Evolutionary conservation across 116 monocot species (phyloP), one percentile per base, ranked within the genome.

Genomic region (Zostera marina): DNA sequence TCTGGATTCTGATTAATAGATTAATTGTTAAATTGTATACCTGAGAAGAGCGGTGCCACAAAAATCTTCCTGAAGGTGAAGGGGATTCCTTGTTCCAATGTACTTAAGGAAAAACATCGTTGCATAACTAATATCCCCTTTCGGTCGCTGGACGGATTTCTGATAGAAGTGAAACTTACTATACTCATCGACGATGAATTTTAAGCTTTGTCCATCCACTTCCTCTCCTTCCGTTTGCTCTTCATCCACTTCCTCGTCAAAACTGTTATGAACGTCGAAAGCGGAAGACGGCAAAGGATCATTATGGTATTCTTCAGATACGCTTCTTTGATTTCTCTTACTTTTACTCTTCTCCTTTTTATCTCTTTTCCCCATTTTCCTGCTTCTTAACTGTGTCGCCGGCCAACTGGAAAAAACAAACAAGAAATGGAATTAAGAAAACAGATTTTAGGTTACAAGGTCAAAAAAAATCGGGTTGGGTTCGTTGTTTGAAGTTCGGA

Each of bases 31-130:
- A 46, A 3, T 42, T 7, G 48, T 15, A 41, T 32, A 96, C 90
- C 90, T 85, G 47, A 96, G 77, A 61, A 96, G 80, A 13, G 86
- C 96, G 11, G 96, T 96, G 62, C 90, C 96, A 42, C 90, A 96
- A 70, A 96, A 96, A 52, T 96, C 96, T 44, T 96, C 90, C 59
- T 96, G 96, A 19, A 96, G 24, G 66, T 90, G 90, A n/a, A 96
- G 53, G 1, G 96, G 90, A 32, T 66, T 44, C 55, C 96, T 73
- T 8, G 86, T 80, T 3, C 96, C 96, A 22, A 96, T 76, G 53
- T 96, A 96, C 76, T 82, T 82, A 52, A 89, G 59, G 63, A 96
- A 96, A 69, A 96, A 96, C 76, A 89, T 96, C n/a, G n/a, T 59
- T 80, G 80, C 73, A 89, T 96, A 96, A 65, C 85, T 96, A 23